These are phyloP conservation scores for Eucalyptus dawsonii DNA, from an alignment of 345 rosid genomes.

Conservation along the genomic window DNA sequence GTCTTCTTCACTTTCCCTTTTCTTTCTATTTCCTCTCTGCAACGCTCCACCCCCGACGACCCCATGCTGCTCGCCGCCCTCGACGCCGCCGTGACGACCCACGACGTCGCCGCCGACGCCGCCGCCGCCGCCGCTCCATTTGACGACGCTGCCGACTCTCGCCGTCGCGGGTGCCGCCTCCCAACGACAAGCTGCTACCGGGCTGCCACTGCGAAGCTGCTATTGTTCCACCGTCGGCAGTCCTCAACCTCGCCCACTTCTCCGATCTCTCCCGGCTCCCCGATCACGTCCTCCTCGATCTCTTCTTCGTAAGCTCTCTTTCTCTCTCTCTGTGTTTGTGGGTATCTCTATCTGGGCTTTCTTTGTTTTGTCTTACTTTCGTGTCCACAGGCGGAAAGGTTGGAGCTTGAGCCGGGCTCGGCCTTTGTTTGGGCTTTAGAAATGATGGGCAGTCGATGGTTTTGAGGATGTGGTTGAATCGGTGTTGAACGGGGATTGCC, in stretches of 20 bases:
- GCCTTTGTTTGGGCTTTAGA: not conserved
- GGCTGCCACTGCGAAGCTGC: too few species aligned
- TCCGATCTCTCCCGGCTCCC: slow-evolving; percentile 67
- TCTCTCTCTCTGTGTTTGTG: not conserved
- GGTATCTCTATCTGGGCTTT: not conserved
- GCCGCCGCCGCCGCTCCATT: too few species aligned
- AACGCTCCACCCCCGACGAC: too few species aligned
- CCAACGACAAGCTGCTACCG: too few species aligned
- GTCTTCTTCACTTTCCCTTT: too few species aligned
- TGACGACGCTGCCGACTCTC: too few species aligned
- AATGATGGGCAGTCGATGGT: not conserved
- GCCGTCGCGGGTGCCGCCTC: too few species aligned
- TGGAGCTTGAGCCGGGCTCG: not conserved
- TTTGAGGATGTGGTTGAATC: not conserved
- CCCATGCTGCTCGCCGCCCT: too few species aligned
- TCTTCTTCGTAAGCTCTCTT: slow-evolving; percentile 34
- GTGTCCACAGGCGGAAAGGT: not conserved
- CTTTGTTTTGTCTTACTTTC: not conserved
- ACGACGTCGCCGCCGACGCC: too few species aligned
- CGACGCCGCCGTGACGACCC: too few species aligned
- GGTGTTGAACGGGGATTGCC: not conserved
- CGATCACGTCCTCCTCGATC: slow-evolving; percentile 63
- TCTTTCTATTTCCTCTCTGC: too few species aligned
- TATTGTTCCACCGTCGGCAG: slow-evolving; percentile 11
- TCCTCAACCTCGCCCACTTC: slow-evolving; percentile 45